Conservation (phyloP, 2,329 filamentous ascomycete species). For the Penicillium oxalicum region DNA sequence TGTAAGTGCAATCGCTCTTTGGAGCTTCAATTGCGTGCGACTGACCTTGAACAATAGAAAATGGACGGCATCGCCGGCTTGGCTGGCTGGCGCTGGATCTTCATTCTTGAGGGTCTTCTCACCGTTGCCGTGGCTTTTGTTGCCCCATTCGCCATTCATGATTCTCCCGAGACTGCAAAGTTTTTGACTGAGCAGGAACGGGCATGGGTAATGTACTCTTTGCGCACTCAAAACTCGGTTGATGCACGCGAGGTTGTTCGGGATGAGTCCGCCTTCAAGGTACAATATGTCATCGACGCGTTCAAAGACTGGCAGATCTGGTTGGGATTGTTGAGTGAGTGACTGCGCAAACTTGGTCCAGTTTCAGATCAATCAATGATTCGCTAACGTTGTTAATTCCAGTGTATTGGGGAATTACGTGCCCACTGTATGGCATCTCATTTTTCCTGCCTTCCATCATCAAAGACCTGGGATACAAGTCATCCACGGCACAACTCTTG, state of each 20-base stretch:
- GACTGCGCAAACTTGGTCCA: neutral
- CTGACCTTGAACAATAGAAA: conserved; percentile 23
- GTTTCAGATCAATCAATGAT: neutral
- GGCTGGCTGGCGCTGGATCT: conserved; percentile 47
- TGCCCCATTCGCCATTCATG: conserved; percentile 43
- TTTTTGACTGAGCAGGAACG: conserved; percentile 41
- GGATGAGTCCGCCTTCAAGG: conserved; percentile 30
- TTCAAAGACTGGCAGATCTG: conserved; percentile 41
- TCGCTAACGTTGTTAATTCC: conserved; percentile 8
- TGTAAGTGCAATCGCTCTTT: conserved; percentile 21
- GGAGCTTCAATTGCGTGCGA: neutral
- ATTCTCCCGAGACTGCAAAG: conserved; percentile 41
- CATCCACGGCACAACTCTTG: conserved; percentile 37
- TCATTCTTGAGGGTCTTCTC: conserved; percentile 46
- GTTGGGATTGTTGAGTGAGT: conserved; percentile 34
- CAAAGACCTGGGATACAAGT: conserved; percentile 36
- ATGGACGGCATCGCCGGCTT: conserved; percentile 47
- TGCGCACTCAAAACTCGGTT: conserved; percentile 33
- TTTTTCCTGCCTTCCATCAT: conserved; percentile 40
- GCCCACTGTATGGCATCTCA: conserved; percentile 39
- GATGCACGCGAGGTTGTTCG: conserved; percentile 22
- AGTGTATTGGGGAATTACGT: conserved; percentile 41
- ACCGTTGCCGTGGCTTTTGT: conserved; percentile 40
- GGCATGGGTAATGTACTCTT: conserved; percentile 30
- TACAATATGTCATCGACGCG: conserved; percentile 36